phyloP scores from a whole-genome alignment of 345 rosid genomes.

The Syzygium grande region DNA sequence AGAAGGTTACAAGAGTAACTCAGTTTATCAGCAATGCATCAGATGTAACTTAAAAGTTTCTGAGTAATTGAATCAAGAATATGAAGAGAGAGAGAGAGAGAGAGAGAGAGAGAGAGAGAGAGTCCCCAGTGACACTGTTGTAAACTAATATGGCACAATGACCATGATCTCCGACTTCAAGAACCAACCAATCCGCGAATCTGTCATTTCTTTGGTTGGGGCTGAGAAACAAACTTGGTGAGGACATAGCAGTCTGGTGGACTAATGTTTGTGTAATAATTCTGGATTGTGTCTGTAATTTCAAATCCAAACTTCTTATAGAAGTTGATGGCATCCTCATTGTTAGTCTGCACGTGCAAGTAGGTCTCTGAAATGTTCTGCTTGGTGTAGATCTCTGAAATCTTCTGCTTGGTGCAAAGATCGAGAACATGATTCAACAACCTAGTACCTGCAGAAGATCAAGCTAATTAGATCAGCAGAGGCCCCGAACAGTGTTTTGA shows the following conservation, averaged over 20 bases:
- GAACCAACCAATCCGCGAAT: neutral
- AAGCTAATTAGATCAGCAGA: neutral
- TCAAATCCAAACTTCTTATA: slow-evolving; percentile 92
- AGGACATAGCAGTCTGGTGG: slow-evolving; percentile 87
- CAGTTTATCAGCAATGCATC: neutral
- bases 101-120: neutral
- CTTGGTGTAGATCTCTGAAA: slow-evolving; percentile 63
- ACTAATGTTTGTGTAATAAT: slow-evolving; percentile 75
- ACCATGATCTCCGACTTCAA: neutral
- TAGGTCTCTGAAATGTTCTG: slow-evolving; percentile 71
- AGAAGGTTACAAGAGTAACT: neutral
- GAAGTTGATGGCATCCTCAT: slow-evolving; percentile 91
- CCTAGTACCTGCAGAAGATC: slow-evolving; percentile 50
- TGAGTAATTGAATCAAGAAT: neutral
- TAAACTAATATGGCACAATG: neutral
- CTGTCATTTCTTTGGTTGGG: slow-evolving; percentile 46
- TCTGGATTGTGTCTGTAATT: slow-evolving; percentile 72
- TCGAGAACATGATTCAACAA: slow-evolving; percentile 86
- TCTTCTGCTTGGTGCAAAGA: slow-evolving; percentile 60
- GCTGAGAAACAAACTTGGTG: slow-evolving; percentile 44
- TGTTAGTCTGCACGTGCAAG: slow-evolving; percentile 97
- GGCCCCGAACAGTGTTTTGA: neutral
- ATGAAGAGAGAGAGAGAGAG: neutral
- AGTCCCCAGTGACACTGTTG: neutral
- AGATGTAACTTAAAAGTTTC: neutral